phyloP scores from a whole-genome alignment of 2,329 filamentous ascomycete genomes.

The Pseudopithomyces maydicus region DNA sequence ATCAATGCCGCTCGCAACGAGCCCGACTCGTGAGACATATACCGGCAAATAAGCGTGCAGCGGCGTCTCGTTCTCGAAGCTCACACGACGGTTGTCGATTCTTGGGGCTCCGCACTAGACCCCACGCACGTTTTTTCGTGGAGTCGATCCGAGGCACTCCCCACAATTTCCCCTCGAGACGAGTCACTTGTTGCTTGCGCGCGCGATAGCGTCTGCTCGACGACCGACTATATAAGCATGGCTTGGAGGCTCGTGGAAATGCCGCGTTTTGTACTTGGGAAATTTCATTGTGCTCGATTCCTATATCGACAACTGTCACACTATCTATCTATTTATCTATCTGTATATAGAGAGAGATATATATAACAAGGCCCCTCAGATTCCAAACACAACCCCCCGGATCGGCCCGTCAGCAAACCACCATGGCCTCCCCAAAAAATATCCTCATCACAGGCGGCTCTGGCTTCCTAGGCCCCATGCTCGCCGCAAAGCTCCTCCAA shows the following conservation, averaged over 20 bases:
- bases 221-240: background rate
- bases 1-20: no score
- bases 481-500: constrained; percentile 59
- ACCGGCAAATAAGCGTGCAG: no score
- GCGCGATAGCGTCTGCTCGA: background rate
- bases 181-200: background rate
- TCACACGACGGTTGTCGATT: no score
- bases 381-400: no score
- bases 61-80: background rate
- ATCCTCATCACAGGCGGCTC: constrained; percentile 66
- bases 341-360: no score
- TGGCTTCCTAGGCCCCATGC: constrained; percentile 63
- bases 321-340: no score
- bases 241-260: background rate
- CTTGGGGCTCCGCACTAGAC: background rate
- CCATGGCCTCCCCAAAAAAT: background rate
- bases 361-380: background rate
- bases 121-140: background rate
- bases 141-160: background rate
- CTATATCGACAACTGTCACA: background rate
- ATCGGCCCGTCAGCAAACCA: background rate
- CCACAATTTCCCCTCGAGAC: constrained; percentile 3
- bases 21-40: no score
- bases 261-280: background rate
- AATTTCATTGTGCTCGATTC: background rate